Evolutionary conservation across 2,329 filamentous ascomycete genomes (phyloP).

Genomic region (Neofusicoccum parvum): DNA sequence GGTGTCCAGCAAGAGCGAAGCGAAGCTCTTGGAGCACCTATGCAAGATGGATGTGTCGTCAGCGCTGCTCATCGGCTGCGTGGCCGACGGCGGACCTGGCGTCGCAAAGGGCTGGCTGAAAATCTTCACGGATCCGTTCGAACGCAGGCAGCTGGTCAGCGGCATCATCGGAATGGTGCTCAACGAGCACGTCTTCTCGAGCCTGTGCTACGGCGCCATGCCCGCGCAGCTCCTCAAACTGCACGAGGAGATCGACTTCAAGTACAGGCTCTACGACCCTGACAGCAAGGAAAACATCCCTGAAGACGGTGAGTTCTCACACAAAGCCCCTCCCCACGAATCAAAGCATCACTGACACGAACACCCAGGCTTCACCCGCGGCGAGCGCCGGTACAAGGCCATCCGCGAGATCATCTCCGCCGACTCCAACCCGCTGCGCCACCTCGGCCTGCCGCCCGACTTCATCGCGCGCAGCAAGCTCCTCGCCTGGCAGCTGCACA

Average conservation of each 20-base stretch:
- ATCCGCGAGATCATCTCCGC: background rate
- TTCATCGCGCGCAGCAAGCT: background rate
- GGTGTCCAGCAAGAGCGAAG: background rate
- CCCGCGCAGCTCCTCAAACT: background rate
- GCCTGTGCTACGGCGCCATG: conserved; percentile 9
- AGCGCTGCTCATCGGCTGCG: background rate
- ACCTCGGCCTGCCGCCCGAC: background rate
- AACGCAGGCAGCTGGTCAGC: background rate
- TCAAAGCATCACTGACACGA: background rate
- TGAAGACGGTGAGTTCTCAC: conserved; percentile 7
- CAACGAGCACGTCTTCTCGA: conserved; percentile 17
- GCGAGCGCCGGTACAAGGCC: background rate
- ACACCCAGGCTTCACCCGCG: conserved; percentile 8
- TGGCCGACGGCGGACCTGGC: background rate
- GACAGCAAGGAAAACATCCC: background rate
- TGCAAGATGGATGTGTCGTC: background rate
- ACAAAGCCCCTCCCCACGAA: background rate
- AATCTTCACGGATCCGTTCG: background rate
- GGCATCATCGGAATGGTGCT: conserved; percentile 14
- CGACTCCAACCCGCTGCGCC: background rate
- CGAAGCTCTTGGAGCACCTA: background rate
- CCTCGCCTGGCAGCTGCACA: conserved; percentile 13
- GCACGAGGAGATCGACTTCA: background rate
- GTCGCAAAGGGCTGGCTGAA: background rate
- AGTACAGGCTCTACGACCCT: background rate